Evolutionary conservation across 2,329 filamentous ascomycete species (phyloP).

Genomic region (Fusarium nurragi): DNA sequence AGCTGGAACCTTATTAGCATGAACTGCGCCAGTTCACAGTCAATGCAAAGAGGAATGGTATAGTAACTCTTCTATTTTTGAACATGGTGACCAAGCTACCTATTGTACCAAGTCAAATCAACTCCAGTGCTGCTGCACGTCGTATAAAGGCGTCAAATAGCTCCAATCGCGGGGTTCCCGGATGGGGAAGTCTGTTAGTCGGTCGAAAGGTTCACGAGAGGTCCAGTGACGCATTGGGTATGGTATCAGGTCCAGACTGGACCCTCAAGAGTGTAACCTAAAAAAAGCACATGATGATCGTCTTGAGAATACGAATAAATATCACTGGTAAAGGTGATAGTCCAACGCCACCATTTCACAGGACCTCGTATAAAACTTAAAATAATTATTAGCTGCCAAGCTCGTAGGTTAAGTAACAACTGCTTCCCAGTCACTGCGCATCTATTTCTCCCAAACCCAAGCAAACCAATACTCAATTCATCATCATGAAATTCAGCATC

Average conservation of each 20-base stretch:
- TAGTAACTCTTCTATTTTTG: no score
- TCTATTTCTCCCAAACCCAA: background rate
- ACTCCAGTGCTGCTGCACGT: no score
- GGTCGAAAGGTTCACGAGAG: background rate
- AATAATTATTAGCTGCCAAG: background rate
- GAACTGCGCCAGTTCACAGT: no score
- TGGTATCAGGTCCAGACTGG: background rate
- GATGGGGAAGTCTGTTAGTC: background rate
- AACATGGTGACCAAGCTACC: no score
- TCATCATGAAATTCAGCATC: constrained; percentile 46
- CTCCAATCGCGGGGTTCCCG: background rate
- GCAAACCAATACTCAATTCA: background rate
- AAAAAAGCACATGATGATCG: background rate
- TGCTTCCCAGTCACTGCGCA: no score
- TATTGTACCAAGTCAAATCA: background rate
- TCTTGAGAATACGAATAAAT: background rate
- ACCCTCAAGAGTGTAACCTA: background rate
- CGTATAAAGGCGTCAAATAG: background rate
- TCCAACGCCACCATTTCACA: background rate
- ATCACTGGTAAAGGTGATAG: background rate
- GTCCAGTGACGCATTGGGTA: background rate
- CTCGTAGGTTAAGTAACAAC: no score
- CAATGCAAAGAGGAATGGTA: no score
- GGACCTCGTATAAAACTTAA: background rate
- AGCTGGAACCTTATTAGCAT: no score